Percentiles rank a stretch among this genome's conserved stretches.
phyloP scores from a whole-genome alignment of 169 alveolate species.

The Cystoisospora suis region DNA sequence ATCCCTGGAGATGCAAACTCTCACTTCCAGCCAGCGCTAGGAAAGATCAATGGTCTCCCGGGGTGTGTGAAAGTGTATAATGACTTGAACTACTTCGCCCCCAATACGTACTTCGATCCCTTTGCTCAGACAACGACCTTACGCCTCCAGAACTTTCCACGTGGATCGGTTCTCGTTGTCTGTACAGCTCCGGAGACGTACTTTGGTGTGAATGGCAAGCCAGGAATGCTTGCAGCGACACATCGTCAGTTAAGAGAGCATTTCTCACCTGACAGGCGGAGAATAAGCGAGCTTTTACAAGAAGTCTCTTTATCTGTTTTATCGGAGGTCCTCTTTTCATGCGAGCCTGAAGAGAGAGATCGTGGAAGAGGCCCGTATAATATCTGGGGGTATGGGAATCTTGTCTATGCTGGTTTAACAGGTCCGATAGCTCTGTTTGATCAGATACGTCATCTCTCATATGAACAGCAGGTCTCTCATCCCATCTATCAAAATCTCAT shows the following conservation, averaged over 20 bases:
- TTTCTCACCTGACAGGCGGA: neutral
- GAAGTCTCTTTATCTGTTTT: conserved; percentile 62
- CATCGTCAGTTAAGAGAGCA: neutral
- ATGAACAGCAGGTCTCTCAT: conserved; percentile 54
- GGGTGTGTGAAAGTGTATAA: conserved; percentile 19
- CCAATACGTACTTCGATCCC: conserved; percentile 30
- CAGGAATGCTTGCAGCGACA: conserved; percentile 1
- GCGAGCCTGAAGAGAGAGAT: conserved; percentile 86
- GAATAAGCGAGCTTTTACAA: conserved; percentile 22
- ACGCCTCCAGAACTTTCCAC: conserved; percentile 70
- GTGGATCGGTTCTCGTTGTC: conserved; percentile 67
- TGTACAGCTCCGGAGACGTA: conserved; percentile 24
- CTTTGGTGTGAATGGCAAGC: no score
- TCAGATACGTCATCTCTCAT: conserved; percentile 22
- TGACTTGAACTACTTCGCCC: conserved; percentile 51
- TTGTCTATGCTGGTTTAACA: conserved; percentile 85
- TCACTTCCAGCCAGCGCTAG: conserved; percentile 49
- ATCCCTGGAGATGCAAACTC: conserved; percentile 53
- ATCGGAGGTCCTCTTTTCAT: conserved; percentile 80
- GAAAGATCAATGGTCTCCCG: conserved; percentile 67
- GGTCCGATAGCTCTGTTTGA: conserved; percentile 72
- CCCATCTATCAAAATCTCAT: conserved; percentile 79
- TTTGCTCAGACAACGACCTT: conserved; percentile 38
- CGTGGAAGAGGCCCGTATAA: conserved; percentile 71
- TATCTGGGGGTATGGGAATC: conserved; percentile 71